phyloP scores from a whole-genome alignment of 2,329 filamentous ascomycete species.

The Dactylellina parvicollis region DNA sequence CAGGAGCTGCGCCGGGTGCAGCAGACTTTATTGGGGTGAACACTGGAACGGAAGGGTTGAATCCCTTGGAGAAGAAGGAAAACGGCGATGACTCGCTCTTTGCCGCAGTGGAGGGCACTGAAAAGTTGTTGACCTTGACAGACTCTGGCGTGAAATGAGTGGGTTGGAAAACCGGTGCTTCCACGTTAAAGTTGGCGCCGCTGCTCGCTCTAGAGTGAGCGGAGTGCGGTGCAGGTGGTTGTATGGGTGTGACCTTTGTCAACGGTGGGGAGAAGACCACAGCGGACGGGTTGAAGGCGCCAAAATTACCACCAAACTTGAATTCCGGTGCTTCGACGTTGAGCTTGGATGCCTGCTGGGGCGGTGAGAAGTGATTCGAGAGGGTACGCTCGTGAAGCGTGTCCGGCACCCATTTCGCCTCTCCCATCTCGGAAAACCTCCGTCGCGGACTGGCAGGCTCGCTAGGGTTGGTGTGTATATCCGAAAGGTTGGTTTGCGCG shows the following conservation, averaged over 20 bases:
- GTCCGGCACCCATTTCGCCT: constrained; percentile 46
- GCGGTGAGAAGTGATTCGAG: constrained; percentile 27
- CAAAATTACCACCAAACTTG: constrained; percentile 72
- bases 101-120: constrained; percentile 38
- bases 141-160: constrained; percentile 49
- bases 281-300: constrained; percentile 63
- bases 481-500: constrained; percentile 61
- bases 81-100: constrained; percentile 67
- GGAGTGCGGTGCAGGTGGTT: constrained; percentile 57
- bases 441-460: constrained; percentile 56
- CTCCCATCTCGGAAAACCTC: constrained; percentile 47
- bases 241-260: constrained; percentile 66
- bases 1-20: constrained; percentile 61
- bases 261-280: constrained; percentile 59
- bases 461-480: constrained; percentile 58
- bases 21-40: constrained; percentile 72
- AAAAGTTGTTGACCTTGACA: constrained; percentile 40
- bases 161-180: constrained; percentile 77
- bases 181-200: constrained; percentile 72
- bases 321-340: constrained; percentile 92
- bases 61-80: constrained; percentile 74
- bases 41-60: constrained; percentile 78
- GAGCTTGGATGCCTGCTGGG: constrained; percentile 70
- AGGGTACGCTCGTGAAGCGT: constrained; percentile 69
- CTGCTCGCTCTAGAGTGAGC: constrained; percentile 55